Conservation (phyloP, 345 rosid species). For the Citrus australasica region DNA sequence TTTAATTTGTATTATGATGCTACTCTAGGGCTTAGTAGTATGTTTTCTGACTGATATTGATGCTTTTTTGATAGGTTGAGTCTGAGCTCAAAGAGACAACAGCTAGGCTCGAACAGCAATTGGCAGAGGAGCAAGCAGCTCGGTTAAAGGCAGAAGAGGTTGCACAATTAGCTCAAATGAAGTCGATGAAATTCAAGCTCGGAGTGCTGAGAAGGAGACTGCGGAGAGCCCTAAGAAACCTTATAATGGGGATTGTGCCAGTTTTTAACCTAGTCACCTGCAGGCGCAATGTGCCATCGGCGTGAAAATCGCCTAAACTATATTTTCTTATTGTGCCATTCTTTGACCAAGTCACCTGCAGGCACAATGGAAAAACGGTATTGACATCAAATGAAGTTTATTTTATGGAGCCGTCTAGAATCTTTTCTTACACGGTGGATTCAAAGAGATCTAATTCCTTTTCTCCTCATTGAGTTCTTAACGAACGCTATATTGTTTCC, state of each 20-base stretch:
- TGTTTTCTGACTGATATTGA: not conserved
- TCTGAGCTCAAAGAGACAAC: slow-evolving; percentile 70
- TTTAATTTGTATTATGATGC: not conserved
- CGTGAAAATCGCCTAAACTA: not conserved
- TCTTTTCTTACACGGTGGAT: too few species aligned
- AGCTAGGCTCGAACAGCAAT: slow-evolving; percentile 56
- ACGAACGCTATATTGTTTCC: too few species aligned
- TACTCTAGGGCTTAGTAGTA: not conserved
- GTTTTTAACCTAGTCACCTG: slow-evolving; percentile 34
- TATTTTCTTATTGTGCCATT: too few species aligned
- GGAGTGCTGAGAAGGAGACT: slow-evolving; percentile 59
- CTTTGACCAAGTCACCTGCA: too few species aligned
- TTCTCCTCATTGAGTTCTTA: too few species aligned
- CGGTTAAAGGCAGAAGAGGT: slow-evolving; percentile 62
- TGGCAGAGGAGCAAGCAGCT: slow-evolving; percentile 80
- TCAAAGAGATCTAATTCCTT: too few species aligned
- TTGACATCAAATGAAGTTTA: too few species aligned
- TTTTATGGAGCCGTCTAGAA: too few species aligned
- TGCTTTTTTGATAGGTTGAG: slow-evolving; percentile 52
- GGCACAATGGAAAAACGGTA: too few species aligned
- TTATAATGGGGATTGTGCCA: slow-evolving; percentile 40
- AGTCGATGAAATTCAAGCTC: slow-evolving; percentile 79
- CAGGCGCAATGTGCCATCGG: not conserved
- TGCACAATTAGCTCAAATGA: slow-evolving; percentile 51
- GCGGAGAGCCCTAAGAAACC: slow-evolving; percentile 55